Evolutionary conservation across 2,329 filamentous ascomycete species (phyloP).

Genomic region (Dactylellina drechsleri): DNA sequence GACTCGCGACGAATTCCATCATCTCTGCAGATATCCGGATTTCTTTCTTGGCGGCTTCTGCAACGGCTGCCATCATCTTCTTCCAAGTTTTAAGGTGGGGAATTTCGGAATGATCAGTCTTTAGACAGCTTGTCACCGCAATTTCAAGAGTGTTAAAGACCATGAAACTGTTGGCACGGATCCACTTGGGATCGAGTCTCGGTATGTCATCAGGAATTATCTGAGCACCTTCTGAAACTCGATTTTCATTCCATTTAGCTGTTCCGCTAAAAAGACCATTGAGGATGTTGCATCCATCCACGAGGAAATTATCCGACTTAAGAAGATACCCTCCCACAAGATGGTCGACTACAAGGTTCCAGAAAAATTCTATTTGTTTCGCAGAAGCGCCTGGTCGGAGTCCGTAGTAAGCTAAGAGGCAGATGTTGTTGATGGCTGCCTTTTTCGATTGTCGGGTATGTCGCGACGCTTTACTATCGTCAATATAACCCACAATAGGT

Average conservation of each 20-base stretch:
- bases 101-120: slow-evolving; percentile 65
- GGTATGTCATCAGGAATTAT: slow-evolving; percentile 80
- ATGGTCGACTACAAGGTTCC: slow-evolving; percentile 77
- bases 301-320: slow-evolving; percentile 66
- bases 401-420: slow-evolving; percentile 83
- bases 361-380: slow-evolving; percentile 77
- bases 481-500: slow-evolving; percentile 75
- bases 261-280: slow-evolving; percentile 74
- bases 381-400: slow-evolving; percentile 76
- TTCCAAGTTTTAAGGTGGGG: slow-evolving; percentile 71
- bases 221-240: slow-evolving; percentile 70
- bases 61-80: slow-evolving; percentile 71
- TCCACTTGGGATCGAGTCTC: slow-evolving; percentile 84
- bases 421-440: slow-evolving; percentile 74
- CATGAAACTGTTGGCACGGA: slow-evolving; percentile 74
- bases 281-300: slow-evolving; percentile 75
- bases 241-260: slow-evolving; percentile 78
- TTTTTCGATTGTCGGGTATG: slow-evolving; percentile 70
- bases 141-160: slow-evolving; percentile 73
- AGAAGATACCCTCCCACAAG: slow-evolving; percentile 71
- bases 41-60: slow-evolving; percentile 77
- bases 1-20: slow-evolving; percentile 77
- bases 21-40: slow-evolving; percentile 88
- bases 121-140: slow-evolving; percentile 66
- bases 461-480: slow-evolving; percentile 69